Base-by-base conservation (phyloP, 768 basidiomycete genomes). In the Suillus bovinus region DNA sequence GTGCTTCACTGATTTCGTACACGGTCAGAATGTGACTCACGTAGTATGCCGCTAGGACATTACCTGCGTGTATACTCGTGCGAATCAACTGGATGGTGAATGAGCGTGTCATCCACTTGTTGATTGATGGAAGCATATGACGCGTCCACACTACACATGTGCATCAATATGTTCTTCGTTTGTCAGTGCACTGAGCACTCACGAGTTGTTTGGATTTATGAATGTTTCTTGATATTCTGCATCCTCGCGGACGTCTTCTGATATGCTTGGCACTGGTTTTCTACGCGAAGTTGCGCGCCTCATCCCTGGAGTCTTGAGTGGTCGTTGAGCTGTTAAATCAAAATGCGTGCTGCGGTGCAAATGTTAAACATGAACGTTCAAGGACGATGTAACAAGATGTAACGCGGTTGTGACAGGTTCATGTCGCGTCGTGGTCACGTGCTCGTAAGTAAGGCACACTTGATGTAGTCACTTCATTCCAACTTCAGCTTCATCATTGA, bases 211-310 rank as follows among this genome's bases (percentile, higher is more conserved):
- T 44, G 39, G 29, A 60, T 27, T 10, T 24, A 41, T 56, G 39
- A 31, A 29, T 27, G n/a, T 22, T 24, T 42, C 47, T 10, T 7
- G 56, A 34, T 13, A 33, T 16, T 57, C 63, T 1, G 24, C 38
- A 20, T 56, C 38, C 46, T 41, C 22, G 27, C 29, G 14, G 42
- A 14, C 24, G 2, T 60, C 68, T 36, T 58, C 54, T 22, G 60
- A 36, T 5, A 62, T 61, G 16, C 29, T 52, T 13, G 70, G 72
- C 1, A 62, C 24, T 38, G 62, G 71, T 50, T 74, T 76, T 66
- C 72, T n/a, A 54, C 55, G 63, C 2, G 67, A 17, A 67, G 71
- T 73, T n/a, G 36, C 34, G 31, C 33, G 20, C 22, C 31, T 34
- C 42, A 56, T 33, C 17, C 22, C 5, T 54, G 58, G 29, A 0